Base-by-base conservation (phyloP, 352 stramenopile species). In the Globisporangium canariense region DNA sequence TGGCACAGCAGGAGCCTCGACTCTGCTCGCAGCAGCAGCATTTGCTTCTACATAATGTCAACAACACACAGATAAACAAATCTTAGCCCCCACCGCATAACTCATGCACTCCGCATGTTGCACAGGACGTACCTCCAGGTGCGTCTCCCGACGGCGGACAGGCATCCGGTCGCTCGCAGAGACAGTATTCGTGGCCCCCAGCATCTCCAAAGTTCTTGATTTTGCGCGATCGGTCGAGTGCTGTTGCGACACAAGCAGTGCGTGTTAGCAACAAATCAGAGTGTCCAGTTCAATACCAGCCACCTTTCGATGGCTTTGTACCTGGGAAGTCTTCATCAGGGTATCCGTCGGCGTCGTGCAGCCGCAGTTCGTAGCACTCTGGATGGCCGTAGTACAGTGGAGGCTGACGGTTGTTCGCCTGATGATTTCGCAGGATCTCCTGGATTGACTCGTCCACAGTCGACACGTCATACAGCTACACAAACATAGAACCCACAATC, bases 131-230 rank as follows among this genome's bases (percentile, higher is more conserved):
- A 88, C 77, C 79, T 62, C 71, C 58, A 41, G 69, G 30, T 14
- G 75, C 68, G 50, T 93, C 84, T 11, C 80, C 77, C 2, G 77
- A 81, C 14, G 88, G 88, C 13, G 88, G 88, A 60, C 88, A 96
- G 1, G 84, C 86, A 60, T 96, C 88, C 1, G 88, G 86, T 20
- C 88, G 81, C 36, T 96, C 88, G 63, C 88, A 96, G 34, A 96
- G 69, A 61, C 88, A 96, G 60, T 93, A 96, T 56, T 94, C 86
- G 51, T 96, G 88, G 4, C 85, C 86, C 0, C 86, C 87, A 36
- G 86, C 86, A 60, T 96, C 87, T n/a, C 88, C 88, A 76, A 96
- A 94, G 70, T 94, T 94, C 69, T 96, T 96, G 62, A 96, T 96
- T 68, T 93, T 94, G 8, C 88, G 73, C 6, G 86, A 94, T 14